A percentile compares a stretch with the other conserved stretches of the same genome.
Conservation (phyloP, 148 eudicot genomes). For the Rhododendron henanense region DNA sequence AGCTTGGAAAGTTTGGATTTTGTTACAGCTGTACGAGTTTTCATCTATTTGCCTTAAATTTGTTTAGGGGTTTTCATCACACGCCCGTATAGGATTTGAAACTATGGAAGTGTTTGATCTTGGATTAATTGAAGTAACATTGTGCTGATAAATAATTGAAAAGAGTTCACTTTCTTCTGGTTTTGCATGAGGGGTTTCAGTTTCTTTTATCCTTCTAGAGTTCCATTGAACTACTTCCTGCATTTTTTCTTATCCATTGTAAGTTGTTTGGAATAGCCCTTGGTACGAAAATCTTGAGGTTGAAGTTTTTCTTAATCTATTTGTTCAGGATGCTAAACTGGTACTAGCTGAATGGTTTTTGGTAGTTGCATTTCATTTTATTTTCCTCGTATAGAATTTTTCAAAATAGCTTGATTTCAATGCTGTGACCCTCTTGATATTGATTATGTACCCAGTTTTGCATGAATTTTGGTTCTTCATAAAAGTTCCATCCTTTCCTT, state of each 20-base stretch:
- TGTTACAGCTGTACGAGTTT: conserved; percentile 10
- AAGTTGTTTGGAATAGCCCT: not conserved
- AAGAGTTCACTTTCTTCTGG: not conserved
- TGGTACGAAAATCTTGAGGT: not conserved
- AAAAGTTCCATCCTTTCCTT: not conserved
- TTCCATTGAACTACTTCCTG: not conserved
- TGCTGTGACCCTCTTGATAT: not conserved
- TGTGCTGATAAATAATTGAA: not conserved
- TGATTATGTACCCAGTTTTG: not conserved
- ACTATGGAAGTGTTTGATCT: conserved; percentile 1
- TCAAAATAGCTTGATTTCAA: not conserved
- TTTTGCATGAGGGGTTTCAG: not conserved
- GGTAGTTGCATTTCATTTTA: not conserved
- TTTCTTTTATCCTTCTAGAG: not conserved
- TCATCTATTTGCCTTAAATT: conserved; percentile 13
- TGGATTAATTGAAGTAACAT: not conserved
- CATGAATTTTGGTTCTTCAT: not conserved
- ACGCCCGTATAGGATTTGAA: conserved; percentile 11
- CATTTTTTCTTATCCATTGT: not conserved
- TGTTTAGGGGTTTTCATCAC: not conserved
- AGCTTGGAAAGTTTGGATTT: not conserved
- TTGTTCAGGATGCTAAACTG: not conserved
- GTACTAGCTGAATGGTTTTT: not conserved
- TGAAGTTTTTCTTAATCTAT: not conserved
- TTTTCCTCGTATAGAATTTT: not conserved